phyloP scores from a whole-genome alignment of 1,284 basidiomycete species.

The Malassezia brasiliensis region DNA sequence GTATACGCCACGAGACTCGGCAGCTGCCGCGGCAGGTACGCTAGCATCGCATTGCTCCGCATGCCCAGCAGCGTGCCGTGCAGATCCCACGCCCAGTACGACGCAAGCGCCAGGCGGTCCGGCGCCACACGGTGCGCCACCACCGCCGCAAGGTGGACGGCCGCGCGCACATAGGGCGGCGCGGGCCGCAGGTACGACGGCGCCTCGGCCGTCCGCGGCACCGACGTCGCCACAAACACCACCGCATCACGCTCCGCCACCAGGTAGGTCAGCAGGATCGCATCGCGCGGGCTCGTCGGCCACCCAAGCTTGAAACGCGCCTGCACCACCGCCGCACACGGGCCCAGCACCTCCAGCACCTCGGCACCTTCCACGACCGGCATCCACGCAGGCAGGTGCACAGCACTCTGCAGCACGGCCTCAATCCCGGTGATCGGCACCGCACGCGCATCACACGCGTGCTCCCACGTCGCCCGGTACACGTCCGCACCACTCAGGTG shows the following conservation, averaged over 20 bases:
- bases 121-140: conserved; percentile 74
- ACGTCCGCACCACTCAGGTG: conserved; percentile 59
- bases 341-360: conserved; percentile 75
- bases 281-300: conserved; percentile 66
- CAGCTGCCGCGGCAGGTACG: conserved; percentile 68
- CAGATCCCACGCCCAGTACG: conserved; percentile 94
- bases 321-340: conserved; percentile 70
- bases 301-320: conserved; percentile 87
- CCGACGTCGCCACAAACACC: conserved; percentile 86
- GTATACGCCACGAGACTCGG: conserved; percentile 69
- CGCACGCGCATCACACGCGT: conserved; percentile 56
- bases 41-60: conserved; percentile 34
- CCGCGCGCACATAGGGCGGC: conserved; percentile 85
- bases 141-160: conserved; percentile 81
- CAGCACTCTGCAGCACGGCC: conserved; percentile 70
- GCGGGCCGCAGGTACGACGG: conserved; percentile 85
- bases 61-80: conserved; percentile 62
- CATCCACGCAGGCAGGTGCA: conserved; percentile 60
- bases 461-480: conserved; percentile 70
- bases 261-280: conserved; percentile 25
- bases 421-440: conserved; percentile 69
- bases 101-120: conserved; percentile 56
- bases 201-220: conserved; percentile 82
- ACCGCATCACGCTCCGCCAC: conserved; percentile 54
- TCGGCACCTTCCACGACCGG: conserved; percentile 76